Evolutionary conservation across 2,329 filamentous ascomycete genomes (phyloP), one percentile per base, ranked within the genome.

Genomic region (Epichloe glyceriae): DNA sequence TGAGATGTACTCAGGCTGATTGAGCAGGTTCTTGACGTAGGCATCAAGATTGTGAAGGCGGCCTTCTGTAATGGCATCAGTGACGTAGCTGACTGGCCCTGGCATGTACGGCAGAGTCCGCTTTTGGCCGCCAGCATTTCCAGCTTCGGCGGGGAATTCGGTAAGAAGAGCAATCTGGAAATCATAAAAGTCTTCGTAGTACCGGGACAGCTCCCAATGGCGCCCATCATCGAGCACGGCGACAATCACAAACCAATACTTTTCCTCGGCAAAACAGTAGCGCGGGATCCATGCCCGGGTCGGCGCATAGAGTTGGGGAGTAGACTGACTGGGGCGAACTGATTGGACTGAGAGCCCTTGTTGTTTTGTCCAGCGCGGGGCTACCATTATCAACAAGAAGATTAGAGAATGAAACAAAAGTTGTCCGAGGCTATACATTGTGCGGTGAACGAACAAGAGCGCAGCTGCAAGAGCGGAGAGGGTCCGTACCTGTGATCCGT

Each of bases 121-220:
- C 62, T 85, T 83, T 62, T 89, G 82, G 47, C 76, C 78, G 43
- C 85, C 84, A 17, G 83, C 86, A 62, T 94, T 93, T 50, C 93
- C 93, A 38, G 93, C 91, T 67, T 97, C 93, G 37, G 86, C 82
- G 20, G 93, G 91, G 62, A 96, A 97, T 57, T 83, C 88, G 43
- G 89, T 91, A 46, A 98, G 79, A 8, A 98, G 81, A 34, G 89
- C 88, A 62, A 97, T 97, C 66, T 98, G 93, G 66, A 97, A 91
- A 67, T 97, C 93, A 70, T 97, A 98, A 64, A 98, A 98, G 70
- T 97, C 93, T 66, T 97, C 89, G 63, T 98, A 98, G 63, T 95
- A 93, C 55, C 93, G 82, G 39, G 88, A 91, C 47, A 98, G 72
- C 64, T 96, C 90, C 89, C 90, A 97, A 62, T 87, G 84, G 45